phyloP scores from a whole-genome alignment of 2,329 filamentous ascomycete species.

The Fusarium sp. region DNA sequence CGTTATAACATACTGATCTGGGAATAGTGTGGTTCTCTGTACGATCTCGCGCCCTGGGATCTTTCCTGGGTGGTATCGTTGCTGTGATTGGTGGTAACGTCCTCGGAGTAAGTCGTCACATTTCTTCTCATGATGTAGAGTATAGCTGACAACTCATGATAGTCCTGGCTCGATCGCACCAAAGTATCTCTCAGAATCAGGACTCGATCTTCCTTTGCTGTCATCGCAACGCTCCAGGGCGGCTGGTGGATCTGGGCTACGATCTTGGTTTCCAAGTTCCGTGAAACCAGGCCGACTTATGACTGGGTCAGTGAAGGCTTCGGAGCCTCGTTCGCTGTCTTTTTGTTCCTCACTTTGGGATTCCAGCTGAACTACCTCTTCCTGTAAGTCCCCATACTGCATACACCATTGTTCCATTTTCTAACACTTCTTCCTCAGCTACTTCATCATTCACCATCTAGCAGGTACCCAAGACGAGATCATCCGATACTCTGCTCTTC shows the following conservation, averaged over 20 bases:
- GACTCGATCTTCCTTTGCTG: constrained; percentile 66
- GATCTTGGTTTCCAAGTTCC: constrained; percentile 72
- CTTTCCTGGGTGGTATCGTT: constrained; percentile 76
- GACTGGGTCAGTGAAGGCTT: constrained; percentile 77
- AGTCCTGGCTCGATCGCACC: constrained; percentile 71
- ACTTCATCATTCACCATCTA: constrained; percentile 78
- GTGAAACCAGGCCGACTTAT: constrained; percentile 67
- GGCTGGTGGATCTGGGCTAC: constrained; percentile 81
- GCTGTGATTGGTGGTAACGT: constrained; percentile 75
- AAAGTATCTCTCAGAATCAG: constrained; percentile 66
- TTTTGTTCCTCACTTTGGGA: constrained; percentile 74
- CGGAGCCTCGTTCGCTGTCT: constrained; percentile 74
- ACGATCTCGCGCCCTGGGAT: constrained; percentile 75
- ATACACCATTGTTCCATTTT: rapidly evolving
- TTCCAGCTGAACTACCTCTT: constrained; percentile 83
- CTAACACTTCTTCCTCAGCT: constrained; percentile 56
- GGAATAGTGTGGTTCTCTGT: constrained; percentile 75
- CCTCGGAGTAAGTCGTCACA: constrained; percentile 64
- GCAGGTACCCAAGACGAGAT: constrained; percentile 73
- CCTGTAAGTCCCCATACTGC: constrained; percentile 60
- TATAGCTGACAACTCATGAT: neutral
- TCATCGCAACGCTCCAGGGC: constrained; percentile 70
- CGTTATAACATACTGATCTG: neutral
- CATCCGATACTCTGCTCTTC: constrained; percentile 75
- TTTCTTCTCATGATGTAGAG: neutral